Base-by-base conservation (phyloP, 495 filamentous ascomycete species). In the Pyronema omphalodes region DNA sequence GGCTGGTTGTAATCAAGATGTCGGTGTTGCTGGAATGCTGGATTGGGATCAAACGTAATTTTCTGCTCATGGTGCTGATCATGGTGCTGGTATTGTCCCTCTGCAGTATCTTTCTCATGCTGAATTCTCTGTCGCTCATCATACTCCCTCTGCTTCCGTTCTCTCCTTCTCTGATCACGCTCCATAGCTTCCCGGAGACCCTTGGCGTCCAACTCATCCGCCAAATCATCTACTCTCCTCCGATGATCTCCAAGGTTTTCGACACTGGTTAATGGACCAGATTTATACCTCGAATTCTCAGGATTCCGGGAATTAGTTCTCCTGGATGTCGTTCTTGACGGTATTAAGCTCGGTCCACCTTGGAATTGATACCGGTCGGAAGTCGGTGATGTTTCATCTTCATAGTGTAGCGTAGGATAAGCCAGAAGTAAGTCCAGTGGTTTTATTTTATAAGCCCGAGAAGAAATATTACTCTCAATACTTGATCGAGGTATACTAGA, bases 141-240 rank as follows among this genome's bases (percentile, higher is more conserved):
- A 7, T 61, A 64, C 41, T 65, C 62, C 15, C 50, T 11, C 14
- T 55, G 55, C 52, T 55, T 65, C 49, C 44, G 58, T 34, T 65
- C 62, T 40, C 54, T 57, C 45, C 62, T 55, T 52, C 64, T 56
- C 34, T 56, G 57, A 23, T 65, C 62, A 11, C 62, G 62, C 44
- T 65, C 62, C 62, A 65, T 64, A 7, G 58, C 62, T 51, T 64
- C 62, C 36, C 62, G 58, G 29, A 65, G 45, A 29, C 62, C 62
- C 9, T 55, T 56, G 19, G 59, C 57, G 55, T 65, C 62, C 33
- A 65, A 36, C 40, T 65, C 62, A 17, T 62, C 56, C 9, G 46
- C 62, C 41, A 65, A 54, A 37, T 55, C 62, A 52, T 65, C 54
- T 39, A 65, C 59, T 50, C 48, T 56, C 50, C 51, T 39, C 11